Conservation (phyloP, 176 grass and related monocot genomes). For the Pontederia paniculata region DNA sequence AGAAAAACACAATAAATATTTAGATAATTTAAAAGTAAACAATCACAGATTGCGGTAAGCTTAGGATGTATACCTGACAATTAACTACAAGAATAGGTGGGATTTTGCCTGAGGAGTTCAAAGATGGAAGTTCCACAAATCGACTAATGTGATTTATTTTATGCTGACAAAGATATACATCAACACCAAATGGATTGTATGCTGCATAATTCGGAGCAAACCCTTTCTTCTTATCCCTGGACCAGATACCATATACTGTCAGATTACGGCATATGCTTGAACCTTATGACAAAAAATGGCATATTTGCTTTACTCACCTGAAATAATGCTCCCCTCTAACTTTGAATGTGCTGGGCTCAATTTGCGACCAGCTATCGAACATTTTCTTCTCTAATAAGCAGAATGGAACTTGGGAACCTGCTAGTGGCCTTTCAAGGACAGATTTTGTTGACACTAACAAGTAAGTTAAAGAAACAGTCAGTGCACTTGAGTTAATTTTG, state of each 20-base stretch:
- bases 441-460: conserved; percentile 57
- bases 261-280: conserved; percentile 16
- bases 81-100: conserved; percentile 88
- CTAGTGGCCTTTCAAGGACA: conserved; percentile 71
- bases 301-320: conserved; percentile 39
- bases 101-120: conserved; percentile 41
- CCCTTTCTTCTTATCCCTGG: conserved; percentile 98
- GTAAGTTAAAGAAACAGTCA: conserved; percentile 7
- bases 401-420: conserved; percentile 83
- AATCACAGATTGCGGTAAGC: neutral
- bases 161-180: conserved; percentile 66
- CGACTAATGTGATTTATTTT: conserved; percentile 95
- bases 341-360: conserved; percentile 73
- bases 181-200: conserved; percentile 85
- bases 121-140: conserved; percentile 72
- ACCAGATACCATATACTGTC: conserved; percentile 5
- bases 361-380: conserved; percentile 71
- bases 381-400: conserved; percentile 67
- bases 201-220: conserved; percentile 73
- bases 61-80: conserved; percentile 53
- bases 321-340: conserved; percentile 80
- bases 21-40: too few relatives aligned
- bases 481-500: neutral
- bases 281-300: neutral
- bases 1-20: too few relatives aligned